phyloP scores from a whole-genome alignment of 1,284 basidiomycete genomes.

The Heterobasidion parviporum region DNA sequence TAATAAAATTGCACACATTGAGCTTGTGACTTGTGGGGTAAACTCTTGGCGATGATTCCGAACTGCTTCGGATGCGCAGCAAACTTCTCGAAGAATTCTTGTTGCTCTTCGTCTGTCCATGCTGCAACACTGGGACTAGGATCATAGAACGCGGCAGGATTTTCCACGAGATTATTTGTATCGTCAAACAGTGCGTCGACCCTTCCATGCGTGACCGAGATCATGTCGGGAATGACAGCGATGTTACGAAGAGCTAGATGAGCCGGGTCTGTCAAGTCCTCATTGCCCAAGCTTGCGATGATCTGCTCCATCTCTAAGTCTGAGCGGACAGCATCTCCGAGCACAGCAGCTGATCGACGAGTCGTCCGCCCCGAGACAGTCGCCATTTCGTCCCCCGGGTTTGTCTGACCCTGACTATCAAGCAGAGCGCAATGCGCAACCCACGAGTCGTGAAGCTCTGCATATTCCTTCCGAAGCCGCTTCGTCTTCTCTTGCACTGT shows the following conservation, averaged over 20 bases:
- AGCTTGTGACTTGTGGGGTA: constrained; percentile 80
- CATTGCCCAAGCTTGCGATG: constrained; percentile 85
- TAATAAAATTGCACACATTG: constrained; percentile 96
- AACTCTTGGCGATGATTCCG: constrained; percentile 73
- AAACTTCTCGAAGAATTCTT: constrained; percentile 76
- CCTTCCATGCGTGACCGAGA: constrained; percentile 57
- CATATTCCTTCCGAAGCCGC: constrained; percentile 59
- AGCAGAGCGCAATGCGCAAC: constrained; percentile 58
- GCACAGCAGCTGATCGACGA: constrained; percentile 58
- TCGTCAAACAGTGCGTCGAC: constrained; percentile 72
- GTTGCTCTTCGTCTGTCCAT: constrained; percentile 86
- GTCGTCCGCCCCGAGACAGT: constrained; percentile 57
- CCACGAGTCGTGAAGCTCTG: constrained; percentile 65
- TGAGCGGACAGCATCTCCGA: constrained; percentile 88
- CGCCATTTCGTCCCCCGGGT: constrained; percentile 35
- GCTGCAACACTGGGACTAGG: constrained; percentile 63
- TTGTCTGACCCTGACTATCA: constrained; percentile 36
- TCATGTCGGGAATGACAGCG: constrained; percentile 91
- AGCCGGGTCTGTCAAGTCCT: constrained; percentile 88
- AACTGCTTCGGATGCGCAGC: constrained; percentile 91
- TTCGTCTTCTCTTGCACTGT: constrained; percentile 46
- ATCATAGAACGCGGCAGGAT: constrained; percentile 76
- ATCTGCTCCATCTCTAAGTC: constrained; percentile 98
- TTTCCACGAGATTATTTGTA: constrained; percentile 73
- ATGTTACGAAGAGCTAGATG: constrained; percentile 82